Percentiles rank a stretch among this genome's conserved stretches.
These are phyloP conservation scores for Pythium monospermum DNA, from an alignment of 352 stramenopile species.

Conservation along the genomic window DNA sequence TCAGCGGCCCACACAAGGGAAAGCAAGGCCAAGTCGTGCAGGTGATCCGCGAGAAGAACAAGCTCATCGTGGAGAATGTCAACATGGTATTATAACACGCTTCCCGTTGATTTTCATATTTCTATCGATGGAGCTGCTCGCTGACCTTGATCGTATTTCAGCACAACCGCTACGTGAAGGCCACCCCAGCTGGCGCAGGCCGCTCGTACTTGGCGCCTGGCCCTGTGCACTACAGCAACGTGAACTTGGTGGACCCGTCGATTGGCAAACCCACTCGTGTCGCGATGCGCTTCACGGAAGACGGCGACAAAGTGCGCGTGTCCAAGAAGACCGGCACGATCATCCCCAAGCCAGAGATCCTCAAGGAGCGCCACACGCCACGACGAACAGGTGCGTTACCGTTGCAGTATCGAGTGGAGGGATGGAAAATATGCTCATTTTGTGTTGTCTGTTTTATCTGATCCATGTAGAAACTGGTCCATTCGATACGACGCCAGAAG, in stretches of 20 bases:
- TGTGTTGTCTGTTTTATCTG: no score
- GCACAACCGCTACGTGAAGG: constrained; percentile 81
- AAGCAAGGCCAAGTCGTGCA: constrained; percentile 72
- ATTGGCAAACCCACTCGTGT: constrained; percentile 76
- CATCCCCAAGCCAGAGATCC: constrained; percentile 91
- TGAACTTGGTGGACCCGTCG: constrained; percentile 80
- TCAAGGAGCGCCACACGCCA: constrained; percentile 84
- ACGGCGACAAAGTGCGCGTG: constrained; percentile 93
- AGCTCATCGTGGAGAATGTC: constrained; percentile 81
- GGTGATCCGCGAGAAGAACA: constrained; percentile 75
- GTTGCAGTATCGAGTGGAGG: not conserved
- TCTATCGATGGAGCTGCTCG: not conserved
- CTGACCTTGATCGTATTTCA: constrained; percentile 5
- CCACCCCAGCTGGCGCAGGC: constrained; percentile 55
- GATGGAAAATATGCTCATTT: not conserved
- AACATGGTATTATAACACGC: constrained; percentile 53
- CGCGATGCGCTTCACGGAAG: constrained; percentile 82
- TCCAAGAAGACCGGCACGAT: constrained; percentile 94
- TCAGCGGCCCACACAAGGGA: constrained; percentile 77
- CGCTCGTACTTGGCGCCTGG: constrained; percentile 78
- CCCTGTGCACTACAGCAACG: constrained; percentile 86
- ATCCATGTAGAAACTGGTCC: constrained; percentile 55
- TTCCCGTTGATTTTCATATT: not conserved
- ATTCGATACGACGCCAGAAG: constrained; percentile 74
- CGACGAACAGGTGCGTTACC: constrained; percentile 57